phyloP scores from a whole-genome alignment of 805 yeast species.

The Candida pseudoglaebosa region DNA sequence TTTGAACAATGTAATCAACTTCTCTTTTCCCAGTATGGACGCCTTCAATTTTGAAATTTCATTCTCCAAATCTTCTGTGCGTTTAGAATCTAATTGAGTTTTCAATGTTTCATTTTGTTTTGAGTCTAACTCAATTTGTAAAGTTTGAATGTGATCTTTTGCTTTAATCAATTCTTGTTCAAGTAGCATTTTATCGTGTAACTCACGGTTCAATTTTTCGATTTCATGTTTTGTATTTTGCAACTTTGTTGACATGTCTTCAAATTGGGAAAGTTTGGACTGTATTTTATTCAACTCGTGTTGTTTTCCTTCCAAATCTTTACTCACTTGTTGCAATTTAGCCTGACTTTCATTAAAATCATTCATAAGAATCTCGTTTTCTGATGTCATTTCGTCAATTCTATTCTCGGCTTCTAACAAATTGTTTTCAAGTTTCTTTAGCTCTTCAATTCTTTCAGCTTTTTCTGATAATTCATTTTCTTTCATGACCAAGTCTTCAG shows the following conservation, averaged over 20 bases:
- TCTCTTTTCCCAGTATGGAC: no score
- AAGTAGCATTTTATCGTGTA: background rate
- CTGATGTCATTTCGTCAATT: background rate
- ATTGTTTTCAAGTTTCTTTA: background rate
- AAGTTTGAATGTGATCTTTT: constrained; percentile 2
- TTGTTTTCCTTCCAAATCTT: background rate
- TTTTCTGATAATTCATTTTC: no score
- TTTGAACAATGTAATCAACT: no score
- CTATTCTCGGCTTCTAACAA: background rate
- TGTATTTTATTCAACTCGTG: constrained; percentile 2
- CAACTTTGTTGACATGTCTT: background rate
- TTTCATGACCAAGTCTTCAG: no score
- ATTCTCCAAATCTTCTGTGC: no score
- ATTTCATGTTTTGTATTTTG: constrained; percentile 1
- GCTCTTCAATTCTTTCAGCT: no score
- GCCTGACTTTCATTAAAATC: background rate
- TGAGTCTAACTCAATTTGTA: background rate
- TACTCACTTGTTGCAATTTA: background rate
- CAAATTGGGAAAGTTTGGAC: background rate
- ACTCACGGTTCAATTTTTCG: background rate
- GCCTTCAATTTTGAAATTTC: no score
- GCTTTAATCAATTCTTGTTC: background rate
- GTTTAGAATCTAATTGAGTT: constrained; percentile 6
- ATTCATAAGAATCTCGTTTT: constrained; percentile 2
- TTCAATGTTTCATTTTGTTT: constrained; percentile 7